Conservation (phyloP, 2,329 filamentous ascomycete genomes). For the Chaetoscypha palmicola region DNA sequence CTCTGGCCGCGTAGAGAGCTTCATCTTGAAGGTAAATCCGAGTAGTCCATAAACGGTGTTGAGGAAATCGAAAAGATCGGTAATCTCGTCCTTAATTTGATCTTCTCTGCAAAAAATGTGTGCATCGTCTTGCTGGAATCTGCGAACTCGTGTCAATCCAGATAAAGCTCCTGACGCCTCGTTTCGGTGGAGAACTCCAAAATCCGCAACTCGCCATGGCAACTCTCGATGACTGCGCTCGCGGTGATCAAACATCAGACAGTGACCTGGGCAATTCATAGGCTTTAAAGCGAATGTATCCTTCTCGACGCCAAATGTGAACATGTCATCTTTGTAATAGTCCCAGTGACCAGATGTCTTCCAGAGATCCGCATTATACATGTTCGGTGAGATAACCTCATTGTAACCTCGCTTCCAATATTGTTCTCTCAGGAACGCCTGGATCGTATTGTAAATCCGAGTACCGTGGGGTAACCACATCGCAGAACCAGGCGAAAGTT, state of each 20-base stretch:
- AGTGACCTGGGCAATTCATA: constrained; percentile 98
- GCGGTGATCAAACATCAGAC: constrained; percentile 75
- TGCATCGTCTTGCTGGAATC: constrained; percentile 93
- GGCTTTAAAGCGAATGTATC: constrained; percentile 82
- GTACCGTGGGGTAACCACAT: constrained; percentile 92
- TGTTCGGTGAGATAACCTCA: constrained; percentile 92
- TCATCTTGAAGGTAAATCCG: constrained; percentile 86
- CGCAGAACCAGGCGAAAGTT: constrained; percentile 83
- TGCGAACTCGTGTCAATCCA: constrained; percentile 83
- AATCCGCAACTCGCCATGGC: constrained; percentile 88
- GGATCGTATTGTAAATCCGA: constrained; percentile 85
- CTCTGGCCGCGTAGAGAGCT: constrained; percentile 84
- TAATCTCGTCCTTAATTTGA: constrained; percentile 68
- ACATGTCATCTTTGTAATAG: constrained; percentile 94
- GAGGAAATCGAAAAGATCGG: constrained; percentile 81
- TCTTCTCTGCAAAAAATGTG: constrained; percentile 91
- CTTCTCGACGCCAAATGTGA: constrained; percentile 78
- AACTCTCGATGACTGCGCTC: constrained; percentile 84
- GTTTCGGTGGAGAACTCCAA: constrained; percentile 91
- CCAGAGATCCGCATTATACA: constrained; percentile 92
- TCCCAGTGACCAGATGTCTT: constrained; percentile 93
- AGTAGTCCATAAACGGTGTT: constrained; percentile 72
- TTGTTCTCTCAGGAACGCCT: constrained; percentile 72
- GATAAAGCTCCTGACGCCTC: constrained; percentile 88
- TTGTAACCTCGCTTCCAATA: constrained; percentile 93